These are phyloP conservation scores for Sesbania bispinosa DNA, from an alignment of 306 rosid genomes.

Conservation along the genomic window DNA sequence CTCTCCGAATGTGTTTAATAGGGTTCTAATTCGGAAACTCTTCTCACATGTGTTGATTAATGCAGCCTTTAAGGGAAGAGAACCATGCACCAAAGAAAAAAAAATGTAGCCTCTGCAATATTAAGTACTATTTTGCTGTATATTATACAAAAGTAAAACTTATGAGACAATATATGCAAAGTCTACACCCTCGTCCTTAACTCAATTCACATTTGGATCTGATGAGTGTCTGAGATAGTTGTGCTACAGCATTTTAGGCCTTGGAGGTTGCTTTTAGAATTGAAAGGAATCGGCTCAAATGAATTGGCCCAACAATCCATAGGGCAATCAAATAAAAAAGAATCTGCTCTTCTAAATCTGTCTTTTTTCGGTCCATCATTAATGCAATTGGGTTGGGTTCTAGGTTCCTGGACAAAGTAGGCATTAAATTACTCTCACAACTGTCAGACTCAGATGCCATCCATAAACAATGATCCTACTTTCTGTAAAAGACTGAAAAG, in stretches of 20 bases:
- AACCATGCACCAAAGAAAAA: too few relatives aligned
- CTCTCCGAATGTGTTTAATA: too few relatives aligned
- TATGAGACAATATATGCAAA: too few relatives aligned
- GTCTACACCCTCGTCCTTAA: too few relatives aligned
- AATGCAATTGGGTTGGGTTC: not conserved
- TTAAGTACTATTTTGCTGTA: too few relatives aligned
- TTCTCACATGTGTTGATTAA: too few relatives aligned
- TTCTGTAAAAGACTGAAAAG: not conserved
- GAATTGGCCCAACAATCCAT: not conserved
- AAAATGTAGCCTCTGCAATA: too few relatives aligned
- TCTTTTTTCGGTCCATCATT: not conserved
- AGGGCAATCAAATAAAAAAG: too few relatives aligned
- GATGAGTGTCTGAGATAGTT: not conserved
- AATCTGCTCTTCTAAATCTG: not conserved
- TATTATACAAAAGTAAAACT: too few relatives aligned
- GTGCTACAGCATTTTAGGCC: not conserved
- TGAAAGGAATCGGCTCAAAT: not conserved
- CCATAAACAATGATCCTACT: not conserved
- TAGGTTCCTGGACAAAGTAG: not conserved
- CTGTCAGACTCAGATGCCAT: not conserved
- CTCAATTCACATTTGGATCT: too few relatives aligned
- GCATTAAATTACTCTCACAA: not conserved
- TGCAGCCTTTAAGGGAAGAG: too few relatives aligned
- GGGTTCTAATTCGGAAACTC: too few relatives aligned
- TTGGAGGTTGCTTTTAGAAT: not conserved